Evolutionary conservation across 2,329 filamentous ascomycete species (phyloP), one percentile per base, ranked within the genome.

Genomic region (Aspergillus sp.): DNA sequence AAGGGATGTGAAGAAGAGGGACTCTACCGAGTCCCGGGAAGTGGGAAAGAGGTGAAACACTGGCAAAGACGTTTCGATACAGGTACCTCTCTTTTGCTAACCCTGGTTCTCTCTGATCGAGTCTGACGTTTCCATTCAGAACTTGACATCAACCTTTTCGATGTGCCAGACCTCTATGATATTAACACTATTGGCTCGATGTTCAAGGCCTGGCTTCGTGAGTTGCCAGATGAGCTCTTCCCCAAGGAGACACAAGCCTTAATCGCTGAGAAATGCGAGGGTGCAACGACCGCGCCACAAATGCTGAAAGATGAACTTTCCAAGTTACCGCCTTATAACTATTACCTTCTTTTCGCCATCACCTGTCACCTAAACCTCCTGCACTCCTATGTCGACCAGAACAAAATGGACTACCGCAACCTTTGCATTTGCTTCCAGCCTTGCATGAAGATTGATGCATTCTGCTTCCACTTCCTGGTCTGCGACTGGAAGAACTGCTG

Each of bases 341-440:
- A 98, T 79, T 97, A 98, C 73, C 89, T 98, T 13, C 87, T 98
- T 5, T 98, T 98, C 74, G 94, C 94, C 69, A 97, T 97, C 69
- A 98, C 94, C 36, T 97, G 94, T 77, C 94, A 98, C 71, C 87
- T 98, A 52, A 97, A 92, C 69, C 85, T 97, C 25, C 84, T 98
- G 9, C 88, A 97, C 68, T 92, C 91, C 1, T 94, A 96, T 75
- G 90, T 92, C 23, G 91, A 96, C 65, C 93, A 94, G 81, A 98
- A 97, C 84, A 97, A 96, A 81, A 98, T 98, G 94, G 92, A 96
- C 73, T 97, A 94, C 74, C 88, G 91, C 72, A 97, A 97, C 67
- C 82, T 98, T 23, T 96, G 92, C 79, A 96, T 97, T 69, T 98
- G 94, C 80, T 97, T 97, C 77, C 92, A 97, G 76, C 94, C 94